Evolutionary conservation across 495 filamentous ascomycete genomes (phyloP).

Genomic region (Aspergillus funiculosus): DNA sequence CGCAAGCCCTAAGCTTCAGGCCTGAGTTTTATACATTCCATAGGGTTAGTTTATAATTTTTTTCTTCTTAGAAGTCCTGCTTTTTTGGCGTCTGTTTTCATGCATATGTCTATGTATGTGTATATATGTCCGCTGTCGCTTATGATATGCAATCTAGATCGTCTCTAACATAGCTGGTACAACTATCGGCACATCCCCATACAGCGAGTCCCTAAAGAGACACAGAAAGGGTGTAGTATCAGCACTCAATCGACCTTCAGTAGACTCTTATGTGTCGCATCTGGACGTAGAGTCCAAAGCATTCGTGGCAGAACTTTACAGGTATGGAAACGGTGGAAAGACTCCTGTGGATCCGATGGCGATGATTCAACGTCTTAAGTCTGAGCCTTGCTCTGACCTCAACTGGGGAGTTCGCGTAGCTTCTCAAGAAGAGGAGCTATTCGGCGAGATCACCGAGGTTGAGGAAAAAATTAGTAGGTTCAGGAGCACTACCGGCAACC

Average conservation of each 20-base stretch:
- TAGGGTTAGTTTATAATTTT: conserved; percentile 37
- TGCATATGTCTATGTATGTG: no score
- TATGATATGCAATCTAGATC: conserved; percentile 34
- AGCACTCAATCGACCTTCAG: conserved; percentile 56
- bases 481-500: conserved; percentile 54
- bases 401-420: conserved; percentile 59
- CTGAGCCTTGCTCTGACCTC: conserved; percentile 54
- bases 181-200: conserved; percentile 61
- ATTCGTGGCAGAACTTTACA: conserved; percentile 53
- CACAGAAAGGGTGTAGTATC: conserved; percentile 59
- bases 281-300: conserved; percentile 55
- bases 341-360: conserved; percentile 53
- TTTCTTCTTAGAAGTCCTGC: background rate
- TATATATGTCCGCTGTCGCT: no score
- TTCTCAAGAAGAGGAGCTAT: conserved; percentile 50
- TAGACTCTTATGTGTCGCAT: conserved; percentile 55
- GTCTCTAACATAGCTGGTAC: conserved; percentile 59
- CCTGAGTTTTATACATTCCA: conserved; percentile 63
- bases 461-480: conserved; percentile 56
- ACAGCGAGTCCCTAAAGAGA: conserved; percentile 56
- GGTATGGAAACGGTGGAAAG: conserved; percentile 48
- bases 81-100: no score
- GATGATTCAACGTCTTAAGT: conserved; percentile 54
- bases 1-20: conserved; percentile 52
- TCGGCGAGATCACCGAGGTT: conserved; percentile 59